Base-by-base conservation (phyloP, 176 grass and related monocot species). In the Musa itinerans region DNA sequence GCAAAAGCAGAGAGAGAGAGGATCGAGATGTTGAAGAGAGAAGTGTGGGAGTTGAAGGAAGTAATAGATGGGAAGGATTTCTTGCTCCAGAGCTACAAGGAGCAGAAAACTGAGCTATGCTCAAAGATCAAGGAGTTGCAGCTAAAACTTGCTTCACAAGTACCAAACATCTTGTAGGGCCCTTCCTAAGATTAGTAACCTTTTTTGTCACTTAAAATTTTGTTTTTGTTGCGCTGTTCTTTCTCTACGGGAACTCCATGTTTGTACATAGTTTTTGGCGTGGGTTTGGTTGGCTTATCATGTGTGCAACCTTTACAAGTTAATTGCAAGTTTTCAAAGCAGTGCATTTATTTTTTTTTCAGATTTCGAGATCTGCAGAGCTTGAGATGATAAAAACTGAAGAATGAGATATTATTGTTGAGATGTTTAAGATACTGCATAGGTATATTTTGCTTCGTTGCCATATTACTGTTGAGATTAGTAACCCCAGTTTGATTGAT, bases 61-160 rank as follows among this genome's bases (percentile, higher is more conserved):
- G 81, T 87, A 54, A 79, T 83, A 48, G 81, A 87, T 23, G 81
- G 85, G 29, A 87, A 83, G 77, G 72, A 87, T 62, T 80, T 68
- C 57, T 79, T 87, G 70, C 76, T 87, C 62, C 64, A 83, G 81
- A 87, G 50, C 72, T 87, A 87, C 70, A 83, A 83, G 82, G 85
- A 87, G 65, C 75, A 87, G 77, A 87, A 87, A 70, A 56, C 63
- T 9, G 81, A 87, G 52, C 70, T 87, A 43, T 83, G 81, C 66
- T 63, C 72, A 24, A 87, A 87, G 69, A 68, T 87, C 11, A 87
- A 83, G 63, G 85, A 87, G 64, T 71, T 83, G 81, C 81, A 87
- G 56, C 76, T 77, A 19, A 77, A 53, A 77, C 77, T 83, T 78
- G 72, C 64, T 59, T 72, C 81, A 5, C 76, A 72, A 21, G 81